phyloP scores from a whole-genome alignment of 2,329 filamentous ascomycete genomes.

The Calonectria pseudoturangicola region DNA sequence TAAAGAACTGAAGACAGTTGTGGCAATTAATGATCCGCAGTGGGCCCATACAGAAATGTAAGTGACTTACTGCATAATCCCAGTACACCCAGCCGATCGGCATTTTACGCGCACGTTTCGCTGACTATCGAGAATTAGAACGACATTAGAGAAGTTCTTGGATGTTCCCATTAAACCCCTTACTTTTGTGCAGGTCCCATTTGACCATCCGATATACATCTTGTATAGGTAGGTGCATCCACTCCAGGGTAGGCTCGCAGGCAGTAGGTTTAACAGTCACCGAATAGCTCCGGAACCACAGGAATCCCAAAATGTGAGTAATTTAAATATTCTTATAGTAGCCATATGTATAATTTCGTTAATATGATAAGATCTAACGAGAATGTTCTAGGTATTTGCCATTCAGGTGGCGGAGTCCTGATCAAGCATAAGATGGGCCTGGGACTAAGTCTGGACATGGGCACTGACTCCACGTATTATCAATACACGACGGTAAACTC shows the following conservation, averaged over 20 bases:
- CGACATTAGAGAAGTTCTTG: background rate
- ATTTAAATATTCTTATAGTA: no score
- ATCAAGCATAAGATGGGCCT: conserved; percentile 2
- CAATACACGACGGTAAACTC: conserved; percentile 5
- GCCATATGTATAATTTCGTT: no score
- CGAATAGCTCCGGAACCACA: background rate
- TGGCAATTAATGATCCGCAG: background rate
- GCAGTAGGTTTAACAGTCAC: background rate
- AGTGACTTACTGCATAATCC: background rate
- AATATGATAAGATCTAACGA: background rate
- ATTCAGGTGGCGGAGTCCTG: background rate
- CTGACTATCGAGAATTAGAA: background rate
- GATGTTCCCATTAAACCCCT: background rate
- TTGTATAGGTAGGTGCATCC: background rate
- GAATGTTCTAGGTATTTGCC: background rate
- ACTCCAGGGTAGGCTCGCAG: background rate
- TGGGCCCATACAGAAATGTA: background rate
- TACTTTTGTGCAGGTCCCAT: background rate
- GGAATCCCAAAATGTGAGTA: background rate
- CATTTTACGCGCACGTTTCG: background rate
- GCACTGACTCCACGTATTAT: conserved; percentile 4
- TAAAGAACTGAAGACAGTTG: background rate
- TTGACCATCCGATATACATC: conserved; percentile 11
- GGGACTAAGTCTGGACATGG: background rate
- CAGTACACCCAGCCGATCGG: no score